phyloP scores from a whole-genome alignment of 345 rosid genomes.

The Euphorbia lathyris region DNA sequence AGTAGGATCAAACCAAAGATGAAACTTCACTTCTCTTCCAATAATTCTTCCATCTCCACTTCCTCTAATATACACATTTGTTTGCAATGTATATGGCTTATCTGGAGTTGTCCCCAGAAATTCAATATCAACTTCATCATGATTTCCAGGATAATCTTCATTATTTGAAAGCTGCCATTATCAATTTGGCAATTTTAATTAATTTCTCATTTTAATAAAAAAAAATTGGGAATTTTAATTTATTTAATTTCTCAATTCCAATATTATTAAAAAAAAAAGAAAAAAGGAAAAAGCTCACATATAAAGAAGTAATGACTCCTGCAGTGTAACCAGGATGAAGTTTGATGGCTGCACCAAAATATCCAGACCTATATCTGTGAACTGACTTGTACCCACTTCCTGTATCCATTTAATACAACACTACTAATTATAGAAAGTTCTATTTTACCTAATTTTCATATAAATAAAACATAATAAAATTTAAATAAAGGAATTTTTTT shows the following conservation, averaged over 20 bases:
- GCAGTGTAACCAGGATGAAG: conserved; percentile 93
- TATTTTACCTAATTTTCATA: too few species aligned
- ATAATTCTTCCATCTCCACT: conserved; percentile 75
- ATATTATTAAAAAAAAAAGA: not conserved
- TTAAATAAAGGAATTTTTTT: too few species aligned
- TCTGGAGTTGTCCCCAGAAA: conserved; percentile 75
- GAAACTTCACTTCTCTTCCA: conserved; percentile 77
- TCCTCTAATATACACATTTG: conserved; percentile 84
- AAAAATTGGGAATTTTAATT: not conserved
- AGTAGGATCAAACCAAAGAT: conserved; percentile 93
- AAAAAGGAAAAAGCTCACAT: conserved; percentile 36
- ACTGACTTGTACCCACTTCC: conserved; percentile 94
- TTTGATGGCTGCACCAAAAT: conserved; percentile 78
- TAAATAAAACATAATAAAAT: too few species aligned
- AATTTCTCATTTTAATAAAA: not conserved
- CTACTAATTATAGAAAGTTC: not conserved
- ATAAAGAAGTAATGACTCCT: conserved; percentile 81
- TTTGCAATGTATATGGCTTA: conserved; percentile 78
- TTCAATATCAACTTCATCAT: conserved; percentile 87
- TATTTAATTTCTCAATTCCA: not conserved
- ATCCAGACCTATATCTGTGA: conserved; percentile 62
- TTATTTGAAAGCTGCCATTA: conserved; percentile 72
- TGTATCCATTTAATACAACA: conserved; percentile 25
- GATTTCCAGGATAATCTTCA: conserved; percentile 74
- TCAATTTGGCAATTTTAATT: not conserved